These are phyloP conservation scores for Mrakia blollopis DNA, from an alignment of 768 basidiomycete species.

Conservation along the genomic window DNA sequence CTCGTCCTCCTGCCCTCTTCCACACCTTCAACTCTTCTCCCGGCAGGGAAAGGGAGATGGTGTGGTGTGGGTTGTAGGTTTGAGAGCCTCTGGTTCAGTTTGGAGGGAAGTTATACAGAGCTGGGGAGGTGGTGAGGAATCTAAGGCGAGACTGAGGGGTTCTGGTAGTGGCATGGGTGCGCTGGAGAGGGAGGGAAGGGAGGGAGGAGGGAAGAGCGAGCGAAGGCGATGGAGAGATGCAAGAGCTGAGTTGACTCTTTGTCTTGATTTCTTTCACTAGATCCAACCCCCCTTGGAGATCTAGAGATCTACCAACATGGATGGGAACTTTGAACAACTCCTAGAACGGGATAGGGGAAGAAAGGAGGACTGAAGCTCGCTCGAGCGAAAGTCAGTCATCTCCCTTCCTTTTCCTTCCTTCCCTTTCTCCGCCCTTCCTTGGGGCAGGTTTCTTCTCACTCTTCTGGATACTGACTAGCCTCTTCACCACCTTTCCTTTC, in stretches of 20 bases:
- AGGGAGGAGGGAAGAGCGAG: neutral
- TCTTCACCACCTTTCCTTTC: neutral
- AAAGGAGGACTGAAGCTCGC: neutral
- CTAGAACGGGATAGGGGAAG: too few relatives aligned
- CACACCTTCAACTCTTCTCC: neutral
- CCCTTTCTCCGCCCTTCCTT: too few relatives aligned
- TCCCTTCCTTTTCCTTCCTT: neutral
- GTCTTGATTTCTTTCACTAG: neutral
- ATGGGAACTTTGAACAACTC: too few relatives aligned
- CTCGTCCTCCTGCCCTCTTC: neutral
- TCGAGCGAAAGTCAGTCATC: neutral
- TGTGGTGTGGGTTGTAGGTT: too few relatives aligned
- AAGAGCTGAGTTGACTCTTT: neutral
- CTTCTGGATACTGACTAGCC: neutral
- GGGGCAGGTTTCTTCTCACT: neutral
- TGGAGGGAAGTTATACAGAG: neutral
- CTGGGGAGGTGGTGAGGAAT: constrained; percentile 2
- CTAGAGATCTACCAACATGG: too few relatives aligned
- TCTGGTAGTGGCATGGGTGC: neutral
- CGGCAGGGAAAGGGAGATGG: neutral
- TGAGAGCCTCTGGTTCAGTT: neutral
- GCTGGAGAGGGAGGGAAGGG: neutral
- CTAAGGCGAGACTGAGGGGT: constrained; percentile 8
- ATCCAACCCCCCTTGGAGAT: too few relatives aligned
- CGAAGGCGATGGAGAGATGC: neutral